Evolutionary conservation across 1,139 yeast species (phyloP).

Genomic region (Sugiyamaella sp.): DNA sequence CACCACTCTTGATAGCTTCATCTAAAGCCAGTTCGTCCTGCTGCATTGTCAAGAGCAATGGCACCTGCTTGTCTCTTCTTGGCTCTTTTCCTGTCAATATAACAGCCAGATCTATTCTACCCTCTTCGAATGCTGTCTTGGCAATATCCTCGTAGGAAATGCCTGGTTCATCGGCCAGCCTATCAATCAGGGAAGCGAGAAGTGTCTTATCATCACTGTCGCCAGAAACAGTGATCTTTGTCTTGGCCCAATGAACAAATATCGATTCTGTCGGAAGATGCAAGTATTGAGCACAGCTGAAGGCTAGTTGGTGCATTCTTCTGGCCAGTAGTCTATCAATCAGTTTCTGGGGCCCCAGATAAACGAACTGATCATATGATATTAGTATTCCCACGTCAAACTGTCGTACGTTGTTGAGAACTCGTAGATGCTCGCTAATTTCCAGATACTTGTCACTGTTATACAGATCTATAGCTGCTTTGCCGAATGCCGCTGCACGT

Average conservation of each 20-base stretch:
- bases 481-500: slow-evolving; percentile 86
- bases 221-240: slow-evolving; percentile 60
- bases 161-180: slow-evolving; percentile 45
- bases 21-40: slow-evolving; percentile 71
- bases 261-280: slow-evolving; percentile 58
- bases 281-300: slow-evolving; percentile 60
- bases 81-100: slow-evolving; percentile 70
- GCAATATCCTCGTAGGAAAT: slow-evolving; percentile 69
- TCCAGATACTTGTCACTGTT: slow-evolving; percentile 64
- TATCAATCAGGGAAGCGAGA: slow-evolving; percentile 52
- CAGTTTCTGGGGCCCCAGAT: slow-evolving; percentile 50
- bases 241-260: slow-evolving; percentile 81
- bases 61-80: slow-evolving; percentile 61
- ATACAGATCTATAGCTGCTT: slow-evolving; percentile 59
- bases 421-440: slow-evolving; percentile 61
- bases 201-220: slow-evolving; percentile 62
- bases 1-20: slow-evolving; percentile 68
- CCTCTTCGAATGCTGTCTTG: slow-evolving; percentile 77
- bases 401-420: slow-evolving; percentile 68
- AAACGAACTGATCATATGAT: slow-evolving; percentile 55
- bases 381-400: slow-evolving; percentile 68
- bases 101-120: slow-evolving; percentile 69
- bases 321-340: slow-evolving; percentile 63
- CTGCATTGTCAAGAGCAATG: slow-evolving; percentile 67
- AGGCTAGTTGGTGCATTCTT: slow-evolving; percentile 62